Evolutionary conservation across 1,284 basidiomycete genomes (phyloP).

Genomic region (Trichosporon sp.): DNA sequence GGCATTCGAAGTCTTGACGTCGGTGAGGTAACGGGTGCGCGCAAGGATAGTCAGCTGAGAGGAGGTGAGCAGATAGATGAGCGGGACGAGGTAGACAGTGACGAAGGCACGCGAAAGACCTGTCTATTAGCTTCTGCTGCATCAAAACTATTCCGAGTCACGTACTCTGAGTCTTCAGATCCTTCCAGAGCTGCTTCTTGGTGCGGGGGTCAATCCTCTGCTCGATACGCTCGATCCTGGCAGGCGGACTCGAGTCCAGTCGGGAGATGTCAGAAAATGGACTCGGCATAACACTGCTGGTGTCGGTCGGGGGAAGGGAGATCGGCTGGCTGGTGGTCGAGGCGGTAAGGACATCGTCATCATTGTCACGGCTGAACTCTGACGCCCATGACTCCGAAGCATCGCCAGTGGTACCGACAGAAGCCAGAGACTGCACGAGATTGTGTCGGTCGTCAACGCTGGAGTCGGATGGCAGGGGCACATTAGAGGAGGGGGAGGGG

Average conservation of each 20-base stretch:
- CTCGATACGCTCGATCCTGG: conserved; percentile 9
- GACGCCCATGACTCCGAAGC: conserved; percentile 42
- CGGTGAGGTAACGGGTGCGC: conserved; percentile 48
- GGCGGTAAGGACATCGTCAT: conserved; percentile 36
- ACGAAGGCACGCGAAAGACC: conserved; percentile 53
- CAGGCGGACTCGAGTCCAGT: conserved; percentile 36
- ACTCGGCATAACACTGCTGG: conserved; percentile 43
- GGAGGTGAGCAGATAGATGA: conserved; percentile 53
- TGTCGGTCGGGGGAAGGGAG: conserved; percentile 52
- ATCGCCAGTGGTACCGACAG: conserved; percentile 21
- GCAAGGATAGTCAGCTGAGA: conserved; percentile 55
- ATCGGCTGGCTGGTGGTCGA: conserved; percentile 51
- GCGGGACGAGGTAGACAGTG: conserved; percentile 52
- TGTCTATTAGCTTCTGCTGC: conserved; percentile 26
- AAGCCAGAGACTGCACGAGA: conserved; percentile 20
- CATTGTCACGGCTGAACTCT: conserved; percentile 36
- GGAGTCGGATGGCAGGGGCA: background rate
- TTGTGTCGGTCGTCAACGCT: conserved; percentile 10
- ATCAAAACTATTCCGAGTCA: background rate
- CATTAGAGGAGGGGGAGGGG: conserved; percentile 4
- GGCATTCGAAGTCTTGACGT: conserved; percentile 38
- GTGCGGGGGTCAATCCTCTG: conserved; percentile 26
- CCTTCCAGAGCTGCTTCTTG: conserved; percentile 56
- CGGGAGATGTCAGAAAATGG: conserved; percentile 39
- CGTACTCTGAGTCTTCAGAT: conserved; percentile 55